Evolutionary conservation across 345 rosid species (phyloP), one percentile per base, ranked within the genome.

Genomic region (Sonneratia caseolaris): DNA sequence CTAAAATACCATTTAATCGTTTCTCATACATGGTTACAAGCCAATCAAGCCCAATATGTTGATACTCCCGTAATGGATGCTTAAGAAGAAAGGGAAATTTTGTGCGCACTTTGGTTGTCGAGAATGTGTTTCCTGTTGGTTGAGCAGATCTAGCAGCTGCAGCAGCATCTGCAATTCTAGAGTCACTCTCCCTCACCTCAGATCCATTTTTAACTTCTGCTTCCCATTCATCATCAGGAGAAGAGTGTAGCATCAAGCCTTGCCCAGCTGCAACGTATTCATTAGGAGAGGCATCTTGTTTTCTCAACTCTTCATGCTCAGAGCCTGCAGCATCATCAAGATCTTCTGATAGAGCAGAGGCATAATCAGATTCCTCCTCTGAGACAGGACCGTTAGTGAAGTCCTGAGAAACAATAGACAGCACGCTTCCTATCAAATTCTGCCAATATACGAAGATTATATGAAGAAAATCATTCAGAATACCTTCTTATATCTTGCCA

Each of bases 111-210:
- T 89, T 87, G 53, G 98, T 96, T 70, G 99, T 96, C 36, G 88
- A 91, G 81, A 86, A 96, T 24, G 99, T 96, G 81, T 86, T 92
- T 72, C 99, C 99, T 27, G 99, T 96, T 70, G 99, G 99, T 75
- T 96, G 99, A 43, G 99, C 99, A 75, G 93, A 89, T 83, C 99
- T 89, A 77, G 99, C 99, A 66, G 96, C 99, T 40, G 97, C 98
- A 68, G 98, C 98, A 68, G 98, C 99, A 91, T 91, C 98, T 75
- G 92, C 98, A 82, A 96, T 85, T 82, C 84, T 85, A 78, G 80
- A 77, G 78, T 88, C 91, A 43, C 81, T 82, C 40, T 80, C 91
- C 73, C 68, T 84, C 53, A 69, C 85, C 37, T 80, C 85, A 38
- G 75, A 74, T 67, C 81, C 71, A 72, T 79, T 79, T 62, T 56